Evolutionary conservation across 1,284 basidiomycete genomes (phyloP).

Genomic region (Trichosporon faecale): DNA sequence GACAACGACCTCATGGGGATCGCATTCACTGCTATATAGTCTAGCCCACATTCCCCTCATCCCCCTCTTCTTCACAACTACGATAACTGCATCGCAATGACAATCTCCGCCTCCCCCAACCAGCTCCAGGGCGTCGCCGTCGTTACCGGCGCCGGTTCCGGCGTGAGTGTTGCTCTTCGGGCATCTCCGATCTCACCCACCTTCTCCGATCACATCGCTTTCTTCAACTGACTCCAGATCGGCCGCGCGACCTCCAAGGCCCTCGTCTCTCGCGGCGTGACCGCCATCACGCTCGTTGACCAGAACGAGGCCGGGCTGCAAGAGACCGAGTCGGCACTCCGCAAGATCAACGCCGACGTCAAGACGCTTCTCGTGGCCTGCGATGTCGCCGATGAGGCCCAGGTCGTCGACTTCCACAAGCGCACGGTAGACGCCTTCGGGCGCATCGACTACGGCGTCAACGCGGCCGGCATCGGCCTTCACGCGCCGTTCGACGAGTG

Average conservation of each 20-base stretch:
- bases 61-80: background rate
- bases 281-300: background rate
- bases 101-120: background rate
- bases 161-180: slow-evolving; percentile 18
- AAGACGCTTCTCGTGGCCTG: slow-evolving; percentile 14
- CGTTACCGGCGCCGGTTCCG: slow-evolving; percentile 28
- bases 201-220: background rate
- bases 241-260: slow-evolving; percentile 17
- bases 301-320: slow-evolving; percentile 8
- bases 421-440: slow-evolving; percentile 19
- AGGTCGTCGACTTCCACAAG: background rate
- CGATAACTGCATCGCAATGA: background rate
- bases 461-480: slow-evolving; percentile 34
- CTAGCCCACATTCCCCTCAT: background rate
- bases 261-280: slow-evolving; percentile 18
- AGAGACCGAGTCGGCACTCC: background rate
- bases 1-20: background rate
- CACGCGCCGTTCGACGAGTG: slow-evolving; percentile 17
- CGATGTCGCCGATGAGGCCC: slow-evolving; percentile 10
- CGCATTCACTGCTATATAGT: background rate
- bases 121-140: slow-evolving; percentile 25
- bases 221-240: slow-evolving; percentile 17
- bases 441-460: slow-evolving; percentile 40
- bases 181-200: background rate
- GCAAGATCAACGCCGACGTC: slow-evolving; percentile 6